These are phyloP conservation scores for Chrysoporthe puriensis DNA, from an alignment of 2,329 filamentous ascomycete genomes.

Conservation along the genomic window DNA sequence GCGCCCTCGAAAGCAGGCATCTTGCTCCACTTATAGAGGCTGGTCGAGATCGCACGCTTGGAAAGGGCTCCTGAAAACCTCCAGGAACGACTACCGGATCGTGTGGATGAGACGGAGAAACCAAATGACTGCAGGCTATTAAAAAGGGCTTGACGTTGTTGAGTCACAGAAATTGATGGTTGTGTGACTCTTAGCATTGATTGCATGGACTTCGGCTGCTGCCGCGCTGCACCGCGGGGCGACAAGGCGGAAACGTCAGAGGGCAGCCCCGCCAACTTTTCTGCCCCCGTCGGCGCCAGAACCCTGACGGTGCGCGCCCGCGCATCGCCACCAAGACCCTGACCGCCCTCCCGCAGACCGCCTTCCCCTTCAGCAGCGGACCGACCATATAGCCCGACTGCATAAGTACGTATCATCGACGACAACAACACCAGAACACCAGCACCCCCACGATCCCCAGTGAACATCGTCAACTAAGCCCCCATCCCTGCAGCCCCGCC, in stretches of 20 bases:
- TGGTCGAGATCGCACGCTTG: neutral
- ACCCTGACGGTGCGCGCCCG: neutral
- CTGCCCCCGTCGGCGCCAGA: neutral
- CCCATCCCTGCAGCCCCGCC: neutral
- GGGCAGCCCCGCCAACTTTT: slow-evolving; percentile 21
- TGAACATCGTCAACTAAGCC: neutral
- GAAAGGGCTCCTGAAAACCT: neutral
- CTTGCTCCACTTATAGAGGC: neutral
- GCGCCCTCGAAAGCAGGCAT: slow-evolving; percentile 40
- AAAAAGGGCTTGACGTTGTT: neutral
- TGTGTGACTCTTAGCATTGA: slow-evolving; percentile 3
- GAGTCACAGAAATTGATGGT: slow-evolving; percentile 12
- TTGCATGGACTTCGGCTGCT: neutral
- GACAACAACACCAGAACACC: neutral
- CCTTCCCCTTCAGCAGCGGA: slow-evolving; percentile 11
- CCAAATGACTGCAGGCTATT: neutral
- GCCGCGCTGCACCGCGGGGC: neutral
- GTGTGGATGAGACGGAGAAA: no score
- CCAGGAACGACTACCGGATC: no score
- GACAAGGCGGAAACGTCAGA: slow-evolving; percentile 15
- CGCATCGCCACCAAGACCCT: neutral
- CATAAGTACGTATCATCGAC: neutral
- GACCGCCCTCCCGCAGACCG: slow-evolving; percentile 15
- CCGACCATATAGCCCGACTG: neutral
- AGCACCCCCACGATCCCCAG: neutral